Evolutionary conservation across 306 rosid species (phyloP).

Genomic region (Crataegus laevigata): DNA sequence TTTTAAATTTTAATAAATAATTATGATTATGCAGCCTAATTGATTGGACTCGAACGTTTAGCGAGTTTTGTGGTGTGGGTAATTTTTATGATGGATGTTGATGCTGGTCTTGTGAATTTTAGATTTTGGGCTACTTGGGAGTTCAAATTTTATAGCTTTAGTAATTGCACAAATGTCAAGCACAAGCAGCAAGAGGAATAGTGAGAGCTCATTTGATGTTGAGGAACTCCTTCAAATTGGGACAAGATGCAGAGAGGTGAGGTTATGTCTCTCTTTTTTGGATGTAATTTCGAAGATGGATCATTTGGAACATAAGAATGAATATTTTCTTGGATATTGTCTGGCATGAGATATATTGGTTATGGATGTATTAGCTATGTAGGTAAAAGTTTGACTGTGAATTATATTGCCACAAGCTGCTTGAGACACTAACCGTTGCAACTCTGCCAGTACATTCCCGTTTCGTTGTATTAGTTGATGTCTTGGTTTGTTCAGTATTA

Average conservation of each 20-base stretch:
- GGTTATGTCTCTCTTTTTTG: not conserved
- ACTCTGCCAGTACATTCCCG: not conserved
- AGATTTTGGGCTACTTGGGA: not conserved
- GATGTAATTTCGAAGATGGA: not conserved
- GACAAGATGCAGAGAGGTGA: constrained; percentile 60
- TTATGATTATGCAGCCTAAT: not conserved
- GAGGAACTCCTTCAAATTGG: constrained; percentile 54
- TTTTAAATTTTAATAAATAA: too few species aligned
- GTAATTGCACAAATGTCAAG: constrained; percentile 40
- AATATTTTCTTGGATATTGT: not conserved
- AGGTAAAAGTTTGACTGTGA: not conserved
- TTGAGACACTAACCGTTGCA: not conserved
- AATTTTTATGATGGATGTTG: constrained; percentile 1
- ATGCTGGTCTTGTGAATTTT: not conserved
- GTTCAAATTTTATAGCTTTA: not conserved
- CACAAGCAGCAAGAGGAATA: constrained; percentile 15
- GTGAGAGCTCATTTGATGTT: constrained; percentile 19
- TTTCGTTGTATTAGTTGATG: not conserved
- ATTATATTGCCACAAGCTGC: not conserved
- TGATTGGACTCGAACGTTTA: not conserved
- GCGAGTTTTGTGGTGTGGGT: not conserved
- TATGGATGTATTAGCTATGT: not conserved
- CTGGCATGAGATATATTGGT: not conserved
- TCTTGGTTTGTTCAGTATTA: not conserved
- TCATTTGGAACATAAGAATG: not conserved